phyloP scores from a whole-genome alignment of 495 filamentous ascomycete species.

The Immersiella caudata region DNA sequence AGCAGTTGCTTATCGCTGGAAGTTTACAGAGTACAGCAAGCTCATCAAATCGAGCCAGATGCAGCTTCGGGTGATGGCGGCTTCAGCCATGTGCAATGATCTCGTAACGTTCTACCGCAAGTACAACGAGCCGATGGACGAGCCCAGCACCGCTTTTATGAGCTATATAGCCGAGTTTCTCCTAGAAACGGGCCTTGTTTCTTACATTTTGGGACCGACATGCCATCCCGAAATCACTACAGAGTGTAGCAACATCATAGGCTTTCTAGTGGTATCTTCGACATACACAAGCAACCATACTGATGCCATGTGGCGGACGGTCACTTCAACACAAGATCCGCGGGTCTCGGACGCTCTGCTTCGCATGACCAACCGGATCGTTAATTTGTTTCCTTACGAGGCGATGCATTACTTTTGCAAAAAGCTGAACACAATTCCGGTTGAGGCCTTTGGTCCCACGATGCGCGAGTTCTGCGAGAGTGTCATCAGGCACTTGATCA shows the following conservation, averaged over 20 bases:
- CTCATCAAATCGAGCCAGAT: conserved; percentile 82
- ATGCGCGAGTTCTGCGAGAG: conserved; percentile 57
- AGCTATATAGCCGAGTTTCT: conserved; percentile 69
- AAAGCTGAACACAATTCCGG: conserved; percentile 71
- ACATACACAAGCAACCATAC: conserved; percentile 73
- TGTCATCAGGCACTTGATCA: conserved; percentile 39
- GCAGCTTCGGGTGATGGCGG: conserved; percentile 79
- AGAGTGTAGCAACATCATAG: conserved; percentile 79
- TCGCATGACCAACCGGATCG: conserved; percentile 69
- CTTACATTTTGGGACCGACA: conserved; percentile 87
- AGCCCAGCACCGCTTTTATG: conserved; percentile 54
- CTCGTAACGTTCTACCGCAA: conserved; percentile 64
- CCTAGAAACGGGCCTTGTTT: conserved; percentile 65
- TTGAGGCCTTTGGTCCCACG: conserved; percentile 57
- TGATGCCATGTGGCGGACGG: conserved; percentile 82
- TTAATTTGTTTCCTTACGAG: conserved; percentile 59
- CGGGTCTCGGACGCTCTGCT: conserved; percentile 79
- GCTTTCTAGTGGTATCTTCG: conserved; percentile 81
- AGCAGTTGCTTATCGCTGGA: conserved; percentile 67
- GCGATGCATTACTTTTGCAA: conserved; percentile 70
- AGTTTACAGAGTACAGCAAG: conserved; percentile 67
- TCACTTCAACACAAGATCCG: conserved; percentile 81
- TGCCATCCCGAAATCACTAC: conserved; percentile 89
- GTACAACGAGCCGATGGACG: conserved; percentile 44
- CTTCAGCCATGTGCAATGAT: conserved; percentile 70